Conservation (phyloP, 805 yeast species). For the Starmerella apicola region DNA sequence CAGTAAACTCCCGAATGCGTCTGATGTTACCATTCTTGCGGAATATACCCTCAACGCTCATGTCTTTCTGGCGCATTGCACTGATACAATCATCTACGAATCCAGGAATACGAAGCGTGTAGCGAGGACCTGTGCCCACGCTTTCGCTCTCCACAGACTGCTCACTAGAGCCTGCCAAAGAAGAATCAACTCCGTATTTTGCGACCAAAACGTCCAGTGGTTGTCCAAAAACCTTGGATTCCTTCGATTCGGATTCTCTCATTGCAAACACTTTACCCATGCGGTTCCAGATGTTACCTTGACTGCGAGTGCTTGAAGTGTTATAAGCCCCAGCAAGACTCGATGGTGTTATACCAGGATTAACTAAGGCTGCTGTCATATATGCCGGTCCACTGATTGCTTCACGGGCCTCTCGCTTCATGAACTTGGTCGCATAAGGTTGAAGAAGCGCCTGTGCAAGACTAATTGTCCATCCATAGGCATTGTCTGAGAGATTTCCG, state of each 20-base stretch:
- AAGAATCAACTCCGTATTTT: constrained; percentile 70
- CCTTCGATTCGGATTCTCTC: constrained; percentile 5
- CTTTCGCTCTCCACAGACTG: not conserved
- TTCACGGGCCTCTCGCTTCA: not conserved
- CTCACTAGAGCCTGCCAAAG: constrained; percentile 28
- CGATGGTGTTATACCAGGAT: no score
- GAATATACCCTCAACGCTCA: constrained; percentile 91
- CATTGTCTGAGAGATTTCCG: constrained; percentile 36
- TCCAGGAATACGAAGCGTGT: constrained; percentile 64
- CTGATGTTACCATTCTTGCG: constrained; percentile 92
- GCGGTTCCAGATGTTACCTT: constrained; percentile 35
- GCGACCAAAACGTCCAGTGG: constrained; percentile 56
- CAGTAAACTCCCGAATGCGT: constrained; percentile 59
- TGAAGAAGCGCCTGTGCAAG: constrained; percentile 38
- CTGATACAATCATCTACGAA: constrained; percentile 75
- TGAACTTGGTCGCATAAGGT: constrained; percentile 5
- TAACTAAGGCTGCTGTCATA: no score
- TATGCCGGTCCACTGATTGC: no score
- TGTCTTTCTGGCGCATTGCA: constrained; percentile 77
- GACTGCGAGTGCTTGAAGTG: not conserved
- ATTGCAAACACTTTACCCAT: constrained; percentile 30
- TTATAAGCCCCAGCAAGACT: not conserved
- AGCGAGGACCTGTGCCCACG: constrained; percentile 64
- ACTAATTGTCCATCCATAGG: constrained; percentile 47
- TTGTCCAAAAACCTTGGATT: constrained; percentile 57